Percentiles rank a stretch among this genome's conserved stretches.
phyloP scores from a whole-genome alignment of 257 asterid genomes.

The Datura wrightii region DNA sequence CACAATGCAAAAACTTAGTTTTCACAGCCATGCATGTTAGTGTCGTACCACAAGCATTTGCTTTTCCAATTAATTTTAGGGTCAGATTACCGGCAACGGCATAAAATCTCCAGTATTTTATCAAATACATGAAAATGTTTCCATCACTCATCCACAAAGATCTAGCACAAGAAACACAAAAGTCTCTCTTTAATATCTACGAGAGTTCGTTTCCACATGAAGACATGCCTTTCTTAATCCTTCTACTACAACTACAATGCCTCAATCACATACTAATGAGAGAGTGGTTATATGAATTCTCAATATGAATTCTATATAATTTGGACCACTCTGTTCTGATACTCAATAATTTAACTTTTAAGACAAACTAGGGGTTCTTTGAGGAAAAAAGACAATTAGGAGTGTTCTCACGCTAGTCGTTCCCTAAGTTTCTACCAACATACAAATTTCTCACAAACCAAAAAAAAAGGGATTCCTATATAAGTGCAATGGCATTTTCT shows the following conservation, averaged over 20 bases:
- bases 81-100: neutral
- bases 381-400: neutral
- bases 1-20: neutral
- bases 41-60: neutral
- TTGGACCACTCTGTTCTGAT: neutral
- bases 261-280: neutral
- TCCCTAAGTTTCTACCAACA: slow-evolving; percentile 1
- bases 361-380: neutral
- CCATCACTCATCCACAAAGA: neutral
- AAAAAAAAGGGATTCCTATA: neutral
- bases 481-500: neutral
- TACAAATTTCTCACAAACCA: neutral
- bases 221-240: neutral
- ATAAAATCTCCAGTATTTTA: neutral
- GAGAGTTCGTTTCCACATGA: slow-evolving; percentile 14
- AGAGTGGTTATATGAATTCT: slow-evolving; percentile 4
- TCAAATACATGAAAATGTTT: neutral
- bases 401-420: neutral
- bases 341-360: neutral
- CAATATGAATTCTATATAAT: neutral
- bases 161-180: neutral
- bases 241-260: neutral
- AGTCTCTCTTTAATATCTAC: neutral
- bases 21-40: slow-evolving; percentile 6
- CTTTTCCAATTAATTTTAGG: neutral